These are phyloP conservation scores for Exophiala sp. DNA, from an alignment of 2,329 filamentous ascomycete species.

Conservation along the genomic window DNA sequence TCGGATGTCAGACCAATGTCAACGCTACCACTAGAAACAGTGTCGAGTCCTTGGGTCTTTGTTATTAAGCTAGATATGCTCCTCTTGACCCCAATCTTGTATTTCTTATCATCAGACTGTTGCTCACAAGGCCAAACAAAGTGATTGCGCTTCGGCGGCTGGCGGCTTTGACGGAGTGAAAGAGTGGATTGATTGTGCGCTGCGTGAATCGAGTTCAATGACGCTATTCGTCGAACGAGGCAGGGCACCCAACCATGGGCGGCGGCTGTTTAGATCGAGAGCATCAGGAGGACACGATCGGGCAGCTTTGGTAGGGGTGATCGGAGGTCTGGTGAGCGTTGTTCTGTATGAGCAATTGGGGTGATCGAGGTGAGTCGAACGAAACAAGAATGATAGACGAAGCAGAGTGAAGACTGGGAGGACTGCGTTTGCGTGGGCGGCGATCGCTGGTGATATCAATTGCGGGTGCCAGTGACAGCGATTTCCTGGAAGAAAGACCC, in stretches of 20 bases:
- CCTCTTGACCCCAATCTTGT: background rate
- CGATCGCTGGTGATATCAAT: constrained; percentile 2
- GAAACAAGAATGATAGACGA: background rate
- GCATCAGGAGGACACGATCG: constrained; percentile 5
- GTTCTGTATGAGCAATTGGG: background rate
- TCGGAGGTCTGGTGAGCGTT: background rate
- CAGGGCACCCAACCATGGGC: constrained; percentile 19
- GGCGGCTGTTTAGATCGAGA: constrained; percentile 14
- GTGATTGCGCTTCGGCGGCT: constrained; percentile 1
- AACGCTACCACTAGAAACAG: background rate
- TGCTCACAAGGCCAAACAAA: background rate
- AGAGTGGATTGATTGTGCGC: constrained; percentile 11
- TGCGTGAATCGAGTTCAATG: constrained; percentile 13
- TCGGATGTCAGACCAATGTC: constrained; percentile 1
- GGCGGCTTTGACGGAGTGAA: constrained; percentile 4
- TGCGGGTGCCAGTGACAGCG: background rate
- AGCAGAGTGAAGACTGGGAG: too few species aligned
- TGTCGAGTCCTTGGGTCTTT: background rate
- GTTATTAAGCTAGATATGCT: background rate
- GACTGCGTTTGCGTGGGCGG: background rate
- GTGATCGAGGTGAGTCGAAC: background rate
- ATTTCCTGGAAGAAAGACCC: background rate
- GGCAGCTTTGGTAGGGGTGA: background rate
- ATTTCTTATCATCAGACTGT: background rate
- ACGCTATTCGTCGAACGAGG: constrained; percentile 17